Conservation (phyloP, 2,329 filamentous ascomycete species). For the Immersiporthe knoxdaviesiana region DNA sequence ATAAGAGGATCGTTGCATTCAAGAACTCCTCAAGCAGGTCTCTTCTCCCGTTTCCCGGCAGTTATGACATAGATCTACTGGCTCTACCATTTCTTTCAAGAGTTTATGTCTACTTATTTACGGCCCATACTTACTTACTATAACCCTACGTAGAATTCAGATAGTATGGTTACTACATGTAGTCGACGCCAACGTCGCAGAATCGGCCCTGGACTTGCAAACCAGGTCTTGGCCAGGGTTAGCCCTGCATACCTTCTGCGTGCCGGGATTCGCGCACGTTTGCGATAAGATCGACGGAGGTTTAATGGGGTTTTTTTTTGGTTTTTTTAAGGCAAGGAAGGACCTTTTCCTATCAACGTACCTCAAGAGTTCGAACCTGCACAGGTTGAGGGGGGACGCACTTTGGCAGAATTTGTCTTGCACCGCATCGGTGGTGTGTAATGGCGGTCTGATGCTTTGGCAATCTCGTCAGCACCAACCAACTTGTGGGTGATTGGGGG, state of each 20-base stretch:
- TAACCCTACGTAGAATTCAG: too few species aligned
- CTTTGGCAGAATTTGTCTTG: neutral
- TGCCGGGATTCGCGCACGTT: neutral
- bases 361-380: neutral
- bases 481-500: neutral
- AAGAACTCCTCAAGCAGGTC: neutral
- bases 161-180: too few species aligned
- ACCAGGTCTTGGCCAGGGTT: neutral
- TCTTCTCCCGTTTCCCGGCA: neutral
- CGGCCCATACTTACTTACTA: neutral
- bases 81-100: neutral
- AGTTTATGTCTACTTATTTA: neutral
- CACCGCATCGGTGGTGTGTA: neutral
- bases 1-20: neutral
- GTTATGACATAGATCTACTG: neutral
- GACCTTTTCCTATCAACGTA: neutral
- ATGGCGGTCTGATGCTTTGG: neutral
- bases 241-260: neutral
- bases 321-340: neutral
- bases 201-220: slow-evolving; percentile 23
- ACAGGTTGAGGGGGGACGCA: neutral
- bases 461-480: neutral
- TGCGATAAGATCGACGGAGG: slow-evolving; percentile 5
- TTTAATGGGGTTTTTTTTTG: neutral
- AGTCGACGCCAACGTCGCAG: neutral